Percentiles rank a stretch among this genome's conserved stretches.
These are phyloP conservation scores for Xerocomus brunneocitrinus DNA, from an alignment of 768 basidiomycete species.

Conservation along the genomic window DNA sequence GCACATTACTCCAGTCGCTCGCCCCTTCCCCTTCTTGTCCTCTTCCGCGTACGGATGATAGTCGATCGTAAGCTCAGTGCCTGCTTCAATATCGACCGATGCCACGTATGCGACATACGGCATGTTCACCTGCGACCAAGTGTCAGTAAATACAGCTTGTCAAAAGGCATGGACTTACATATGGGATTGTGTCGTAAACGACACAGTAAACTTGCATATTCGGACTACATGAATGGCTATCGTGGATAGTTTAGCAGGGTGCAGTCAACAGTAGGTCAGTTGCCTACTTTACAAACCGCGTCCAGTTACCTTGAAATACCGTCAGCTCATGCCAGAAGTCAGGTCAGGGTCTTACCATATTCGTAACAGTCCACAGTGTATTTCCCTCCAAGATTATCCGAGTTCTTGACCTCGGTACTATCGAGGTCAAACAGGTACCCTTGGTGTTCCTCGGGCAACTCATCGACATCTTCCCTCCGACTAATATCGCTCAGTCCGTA, in stretches of 20 bases:
- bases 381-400: conserved; percentile 28
- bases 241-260: conserved; percentile 3
- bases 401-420: conserved; percentile 41
- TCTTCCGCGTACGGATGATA: conserved; percentile 48
- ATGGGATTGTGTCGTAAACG: conserved; percentile 57
- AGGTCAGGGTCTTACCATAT: conserved; percentile 38
- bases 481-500: conserved; percentile 26
- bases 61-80: conserved; percentile 59
- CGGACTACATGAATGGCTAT: conserved; percentile 67
- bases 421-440: conserved; percentile 64
- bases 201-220: conserved; percentile 55
- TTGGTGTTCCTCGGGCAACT: conserved; percentile 33
- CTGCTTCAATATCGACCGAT: conserved; percentile 40
- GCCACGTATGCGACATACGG: conserved; percentile 63
- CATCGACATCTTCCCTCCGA: conserved; percentile 39
- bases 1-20: conserved; percentile 31
- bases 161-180: conserved; percentile 32
- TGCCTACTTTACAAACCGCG: conserved; percentile 66
- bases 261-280: background rate
- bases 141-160: background rate
- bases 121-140: conserved; percentile 43
- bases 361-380: conserved; percentile 56
- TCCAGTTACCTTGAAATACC: conserved; percentile 59
- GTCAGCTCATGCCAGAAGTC: conserved; percentile 2
- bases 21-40: conserved; percentile 23